Evolutionary conservation across 73 alveolate genomes (phyloP).

Genomic region (Paramecium sonneborni): DNA sequence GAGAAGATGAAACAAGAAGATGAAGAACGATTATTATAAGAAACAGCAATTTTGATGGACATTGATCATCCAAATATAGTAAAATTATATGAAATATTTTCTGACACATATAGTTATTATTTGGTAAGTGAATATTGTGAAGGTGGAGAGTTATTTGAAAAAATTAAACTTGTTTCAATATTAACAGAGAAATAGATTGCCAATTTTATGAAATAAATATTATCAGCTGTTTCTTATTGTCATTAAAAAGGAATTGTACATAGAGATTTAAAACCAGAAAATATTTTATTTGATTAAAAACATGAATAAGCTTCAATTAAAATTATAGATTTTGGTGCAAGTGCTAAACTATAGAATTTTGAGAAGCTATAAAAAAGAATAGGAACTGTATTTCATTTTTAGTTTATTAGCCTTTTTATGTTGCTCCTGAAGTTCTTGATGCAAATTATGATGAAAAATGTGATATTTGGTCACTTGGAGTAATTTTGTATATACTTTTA

Average conservation of each 20-base stretch:
- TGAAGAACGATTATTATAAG: conserved; percentile 30
- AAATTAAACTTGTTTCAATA: conserved; percentile 70
- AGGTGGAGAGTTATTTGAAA: conserved; percentile 75
- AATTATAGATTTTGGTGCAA: conserved; percentile 89
- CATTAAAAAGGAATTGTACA: conserved; percentile 92
- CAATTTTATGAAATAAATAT: conserved; percentile 73
- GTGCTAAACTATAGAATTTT: conserved; percentile 52
- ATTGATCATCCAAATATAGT: conserved; percentile 63
- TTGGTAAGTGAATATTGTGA: conserved; percentile 56
- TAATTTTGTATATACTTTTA: conserved; percentile 66
- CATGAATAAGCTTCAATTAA: conserved; percentile 80
- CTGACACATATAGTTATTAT: conserved; percentile 33
- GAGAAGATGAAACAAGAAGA: conserved; percentile 46
- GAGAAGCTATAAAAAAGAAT: conserved; percentile 49
- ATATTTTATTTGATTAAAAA: conserved; percentile 83
- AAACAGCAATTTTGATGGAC: conserved; percentile 15
- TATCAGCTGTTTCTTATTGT: conserved; percentile 84
- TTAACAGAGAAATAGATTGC: conserved; percentile 75
- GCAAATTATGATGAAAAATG: conserved; percentile 73
- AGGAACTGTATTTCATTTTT: conserved; percentile 58
- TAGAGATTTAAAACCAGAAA: conserved; percentile 96
- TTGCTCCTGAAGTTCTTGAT: conserved; percentile 75
- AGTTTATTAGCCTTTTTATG: conserved; percentile 57
- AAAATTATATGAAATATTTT: conserved; percentile 23
- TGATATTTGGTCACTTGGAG: conserved; percentile 78